Conservation (phyloP, 768 basidiomycete species). For the Hygrophoropsis aurantiaca region DNA sequence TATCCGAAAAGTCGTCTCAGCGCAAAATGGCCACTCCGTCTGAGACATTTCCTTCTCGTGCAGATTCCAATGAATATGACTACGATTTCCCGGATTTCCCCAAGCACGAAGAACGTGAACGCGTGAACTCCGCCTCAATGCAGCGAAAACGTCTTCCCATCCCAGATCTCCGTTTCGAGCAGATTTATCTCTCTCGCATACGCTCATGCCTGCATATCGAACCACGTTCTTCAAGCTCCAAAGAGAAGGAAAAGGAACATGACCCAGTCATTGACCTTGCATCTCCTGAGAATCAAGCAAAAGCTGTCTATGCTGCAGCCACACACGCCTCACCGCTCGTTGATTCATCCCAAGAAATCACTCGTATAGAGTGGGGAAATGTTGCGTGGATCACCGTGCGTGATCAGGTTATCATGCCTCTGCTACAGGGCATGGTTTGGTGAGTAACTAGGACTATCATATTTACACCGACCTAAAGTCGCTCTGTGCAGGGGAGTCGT, state of each 20-base stretch:
- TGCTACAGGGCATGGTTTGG: conserved; percentile 70
- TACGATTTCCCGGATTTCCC: conserved; percentile 18
- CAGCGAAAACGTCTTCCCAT: conserved; percentile 51
- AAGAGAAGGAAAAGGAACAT: conserved; percentile 35
- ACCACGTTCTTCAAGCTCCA: conserved; percentile 12
- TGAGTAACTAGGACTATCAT: conserved; percentile 28
- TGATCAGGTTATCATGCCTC: conserved; percentile 68
- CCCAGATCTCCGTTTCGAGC: conserved; percentile 77
- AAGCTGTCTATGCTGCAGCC: conserved; percentile 15
- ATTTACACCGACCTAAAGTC: neutral
- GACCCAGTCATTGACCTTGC: conserved; percentile 15
- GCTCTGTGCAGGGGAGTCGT: conserved; percentile 24
- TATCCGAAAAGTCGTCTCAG: no score
- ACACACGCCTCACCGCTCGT: conserved; percentile 31
- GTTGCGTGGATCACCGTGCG: conserved; percentile 63
- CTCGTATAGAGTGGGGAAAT: conserved; percentile 54
- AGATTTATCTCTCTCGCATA: conserved; percentile 65
- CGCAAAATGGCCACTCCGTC: conserved; percentile 17
- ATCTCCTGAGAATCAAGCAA: conserved; percentile 13
- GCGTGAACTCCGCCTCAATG: conserved; percentile 8
- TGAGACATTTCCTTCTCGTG: conserved; percentile 5
- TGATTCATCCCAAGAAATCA: conserved; percentile 32
- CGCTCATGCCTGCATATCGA: conserved; percentile 49
- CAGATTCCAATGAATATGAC: conserved; percentile 17
- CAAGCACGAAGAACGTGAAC: conserved; percentile 8